Evolutionary conservation across 1,284 basidiomycete species (phyloP).

Genomic region (Rhodotorula sp.): DNA sequence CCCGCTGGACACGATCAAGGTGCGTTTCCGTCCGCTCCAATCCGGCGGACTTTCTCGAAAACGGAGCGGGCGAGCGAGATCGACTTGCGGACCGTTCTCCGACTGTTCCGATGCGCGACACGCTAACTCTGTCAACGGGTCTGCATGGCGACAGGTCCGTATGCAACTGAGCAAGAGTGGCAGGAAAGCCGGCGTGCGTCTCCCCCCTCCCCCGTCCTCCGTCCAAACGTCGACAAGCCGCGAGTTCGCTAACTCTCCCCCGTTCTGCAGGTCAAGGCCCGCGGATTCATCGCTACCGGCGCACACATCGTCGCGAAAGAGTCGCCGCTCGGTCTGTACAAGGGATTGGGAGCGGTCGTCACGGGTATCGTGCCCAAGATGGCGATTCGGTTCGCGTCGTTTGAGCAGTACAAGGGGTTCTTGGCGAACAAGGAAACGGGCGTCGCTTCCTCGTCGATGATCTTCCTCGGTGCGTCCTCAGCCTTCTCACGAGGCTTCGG

Average conservation of each 20-base stretch:
- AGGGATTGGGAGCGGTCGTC: slow-evolving; percentile 92
- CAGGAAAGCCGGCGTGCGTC: slow-evolving; percentile 65
- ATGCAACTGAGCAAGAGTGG: slow-evolving; percentile 63
- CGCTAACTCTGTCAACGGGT: not conserved
- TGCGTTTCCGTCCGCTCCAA: not conserved
- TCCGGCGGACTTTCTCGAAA: too few relatives aligned
- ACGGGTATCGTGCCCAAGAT: slow-evolving; percentile 99
- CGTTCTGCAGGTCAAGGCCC: slow-evolving; percentile 70
- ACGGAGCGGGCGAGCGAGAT: too few relatives aligned
- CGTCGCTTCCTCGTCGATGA: slow-evolving; percentile 66
- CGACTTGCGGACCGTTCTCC: too few relatives aligned
- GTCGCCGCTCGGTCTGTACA: slow-evolving; percentile 94
- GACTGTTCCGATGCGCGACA: not conserved
- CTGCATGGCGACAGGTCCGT: slow-evolving; percentile 22
- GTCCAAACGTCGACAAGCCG: not conserved
- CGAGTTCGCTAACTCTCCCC: not conserved
- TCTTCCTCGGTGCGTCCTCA: slow-evolving; percentile 58
- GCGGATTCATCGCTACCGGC: slow-evolving; percentile 92
- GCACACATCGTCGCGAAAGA: slow-evolving; percentile 84
- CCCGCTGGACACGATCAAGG: slow-evolving; percentile 88
- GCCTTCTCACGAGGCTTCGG: not conserved
- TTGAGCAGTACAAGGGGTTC: slow-evolving; percentile 88
- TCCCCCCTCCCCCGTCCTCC: too few relatives aligned
- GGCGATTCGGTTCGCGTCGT: slow-evolving; percentile 98
- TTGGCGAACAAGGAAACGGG: slow-evolving; percentile 74